Evolutionary conservation across 2,329 filamentous ascomycete genomes (phyloP), one percentile per base, ranked within the genome.

Genomic region (Xylariales sp.): DNA sequence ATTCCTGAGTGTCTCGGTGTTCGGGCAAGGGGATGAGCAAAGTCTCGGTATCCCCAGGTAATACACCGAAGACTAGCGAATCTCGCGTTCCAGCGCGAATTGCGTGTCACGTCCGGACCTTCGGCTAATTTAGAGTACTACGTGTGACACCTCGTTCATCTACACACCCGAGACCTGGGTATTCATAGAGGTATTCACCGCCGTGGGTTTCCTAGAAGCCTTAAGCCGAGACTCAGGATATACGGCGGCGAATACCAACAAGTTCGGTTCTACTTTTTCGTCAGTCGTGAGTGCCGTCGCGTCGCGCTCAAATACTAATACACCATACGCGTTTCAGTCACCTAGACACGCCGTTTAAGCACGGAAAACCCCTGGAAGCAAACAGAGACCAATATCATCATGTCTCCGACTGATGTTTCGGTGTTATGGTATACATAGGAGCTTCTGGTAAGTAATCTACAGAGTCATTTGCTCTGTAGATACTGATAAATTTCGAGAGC

Each of bases 341-440:
- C 16, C 28, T 32, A 63, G 4, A 0, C 32, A 7, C 8, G 1
- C 48, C 5, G 30, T 18, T 3, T 41, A 3, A 41, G 5, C 8
- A 3, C 3, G 36, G 8, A 41, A 9, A 10, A 9, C 9, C 36
- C 36, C 36, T 41, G 5, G 36, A 41, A 10, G 14, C 18, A n/a
- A 16, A 30, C 1, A 4, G n/a, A 28, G 5, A 57, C 46, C 18
- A 49, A 62, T 48, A 28, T 65, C 10, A 41, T 68, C 18, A 65
- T 68, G 66, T 49, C 46, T 32, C 62, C 57, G 12, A 5, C 23
- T 28, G 66, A 68, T 49, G 59, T 68, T n/a, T 23, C 65, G 12
- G 66, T 62, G 3, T 54, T 58, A 8, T 68, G 66, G 66, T 41
- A 65, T 5, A 8, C 36, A 5, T 1, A 16, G 0, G 1, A 14